Evolutionary conservation across 1,284 basidiomycete genomes (phyloP).

Genomic region (Leccinum pallidistipes): DNA sequence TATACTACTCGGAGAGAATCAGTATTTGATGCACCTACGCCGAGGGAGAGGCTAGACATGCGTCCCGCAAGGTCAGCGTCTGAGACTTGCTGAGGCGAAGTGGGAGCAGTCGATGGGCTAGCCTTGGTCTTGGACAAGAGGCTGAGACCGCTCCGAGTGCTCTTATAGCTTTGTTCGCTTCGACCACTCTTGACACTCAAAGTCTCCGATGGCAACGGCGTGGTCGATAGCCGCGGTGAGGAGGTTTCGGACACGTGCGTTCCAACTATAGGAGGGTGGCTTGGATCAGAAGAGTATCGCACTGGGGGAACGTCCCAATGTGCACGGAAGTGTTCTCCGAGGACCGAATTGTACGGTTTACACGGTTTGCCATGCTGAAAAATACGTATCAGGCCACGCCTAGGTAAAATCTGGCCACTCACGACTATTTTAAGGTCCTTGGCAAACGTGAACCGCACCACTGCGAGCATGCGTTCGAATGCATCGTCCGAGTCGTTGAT

Average conservation of each 20-base stretch:
- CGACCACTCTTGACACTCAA: constrained; percentile 53
- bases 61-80: constrained; percentile 48
- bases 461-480: constrained; percentile 90
- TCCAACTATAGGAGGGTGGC: constrained; percentile 47
- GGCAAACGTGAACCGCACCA: constrained; percentile 86
- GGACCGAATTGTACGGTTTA: constrained; percentile 95
- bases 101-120: constrained; percentile 57
- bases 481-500: constrained; percentile 91
- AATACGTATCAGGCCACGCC: constrained; percentile 3
- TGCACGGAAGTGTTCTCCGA: constrained; percentile 90
- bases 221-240: constrained; percentile 29
- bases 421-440: constrained; percentile 96
- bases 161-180: constrained; percentile 54
- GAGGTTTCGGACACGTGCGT: constrained; percentile 40
- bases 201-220: constrained; percentile 42
- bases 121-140: constrained; percentile 48
- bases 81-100: constrained; percentile 47
- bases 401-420: constrained; percentile 33
- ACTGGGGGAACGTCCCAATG: constrained; percentile 81
- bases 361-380: constrained; percentile 82
- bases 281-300: constrained; percentile 49
- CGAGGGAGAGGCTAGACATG: constrained; percentile 61
- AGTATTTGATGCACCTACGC: constrained; percentile 29
- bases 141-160: constrained; percentile 54
- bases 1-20: constrained; percentile 61